Conservation (phyloP, 768 basidiomycete genomes). For the Phallus indusiatus region DNA sequence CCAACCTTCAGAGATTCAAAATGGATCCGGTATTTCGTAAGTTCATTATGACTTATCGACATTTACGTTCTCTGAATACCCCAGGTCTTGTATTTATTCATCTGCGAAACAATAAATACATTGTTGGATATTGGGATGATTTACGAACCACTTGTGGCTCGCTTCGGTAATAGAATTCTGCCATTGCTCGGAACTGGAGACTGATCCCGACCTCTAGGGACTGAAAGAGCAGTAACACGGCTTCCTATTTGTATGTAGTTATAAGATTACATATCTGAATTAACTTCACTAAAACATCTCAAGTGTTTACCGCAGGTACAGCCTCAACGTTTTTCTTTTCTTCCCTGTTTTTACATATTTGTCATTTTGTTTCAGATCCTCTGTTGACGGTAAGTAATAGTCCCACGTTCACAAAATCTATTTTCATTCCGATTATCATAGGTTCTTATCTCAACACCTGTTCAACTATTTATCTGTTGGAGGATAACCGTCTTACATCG, state of each 20-base stretch:
- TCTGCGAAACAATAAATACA: constrained; percentile 30
- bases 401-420: not conserved
- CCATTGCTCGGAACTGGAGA: not conserved
- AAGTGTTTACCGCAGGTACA: not conserved
- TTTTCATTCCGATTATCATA: constrained; percentile 8
- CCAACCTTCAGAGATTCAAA: constrained; percentile 20
- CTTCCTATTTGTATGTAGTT: not conserved
- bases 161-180: constrained; percentile 20
- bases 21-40: constrained; percentile 28
- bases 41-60: not conserved
- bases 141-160: constrained; percentile 31
- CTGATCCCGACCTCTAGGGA: not conserved
- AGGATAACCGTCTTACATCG: constrained; percentile 18
- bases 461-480: constrained; percentile 35
- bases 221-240: not conserved
- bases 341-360: not conserved
- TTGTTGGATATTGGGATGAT: constrained; percentile 27
- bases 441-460: constrained; percentile 31
- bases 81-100: constrained; percentile 23
- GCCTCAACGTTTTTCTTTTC: no score
- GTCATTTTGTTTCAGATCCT: not conserved
- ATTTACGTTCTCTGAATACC: not conserved
- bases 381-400: not conserved
- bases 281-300: not conserved
- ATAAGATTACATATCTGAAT: not conserved